A percentile compares a stretch with the other conserved stretches of the same genome.
Evolutionary conservation across 177 flowering plant species (phyloP).

Genomic region (Vitis hybrid): DNA sequence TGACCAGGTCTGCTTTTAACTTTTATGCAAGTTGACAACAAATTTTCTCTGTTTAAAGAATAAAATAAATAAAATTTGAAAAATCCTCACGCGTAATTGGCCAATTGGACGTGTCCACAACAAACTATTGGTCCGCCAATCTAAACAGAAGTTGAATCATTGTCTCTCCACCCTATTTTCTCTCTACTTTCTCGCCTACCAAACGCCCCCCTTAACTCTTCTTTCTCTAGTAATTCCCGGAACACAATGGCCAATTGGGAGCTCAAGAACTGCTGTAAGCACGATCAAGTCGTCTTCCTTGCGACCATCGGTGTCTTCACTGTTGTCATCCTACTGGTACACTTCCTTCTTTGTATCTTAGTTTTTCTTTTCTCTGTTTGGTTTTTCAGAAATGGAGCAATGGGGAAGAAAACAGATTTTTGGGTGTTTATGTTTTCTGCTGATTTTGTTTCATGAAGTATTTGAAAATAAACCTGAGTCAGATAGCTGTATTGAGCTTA

Average conservation of each 20-base stretch:
- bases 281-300: slow-evolving; percentile 57
- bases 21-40: no score
- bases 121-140: neutral
- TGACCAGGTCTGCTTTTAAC: no score
- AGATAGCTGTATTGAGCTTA: neutral
- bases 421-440: neutral
- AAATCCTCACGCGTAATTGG: slow-evolving; percentile 10
- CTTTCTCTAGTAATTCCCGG: no score
- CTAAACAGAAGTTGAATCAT: neutral
- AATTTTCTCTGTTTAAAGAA: neutral
- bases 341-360: slow-evolving; percentile 2
- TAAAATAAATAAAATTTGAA: neutral
- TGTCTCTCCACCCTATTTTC: neutral
- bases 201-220: neutral
- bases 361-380: neutral
- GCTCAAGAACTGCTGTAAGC: slow-evolving; percentile 66
- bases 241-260: slow-evolving; percentile 65
- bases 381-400: neutral
- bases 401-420: neutral
- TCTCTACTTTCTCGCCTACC: neutral
- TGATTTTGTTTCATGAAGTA: neutral
- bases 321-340: slow-evolving; percentile 69
- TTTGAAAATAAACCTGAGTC: neutral
- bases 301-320: slow-evolving; percentile 60
- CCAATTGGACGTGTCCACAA: neutral